Evolutionary conservation across 208 protist species (phyloP).

Genomic region (Phytomonas francai): DNA sequence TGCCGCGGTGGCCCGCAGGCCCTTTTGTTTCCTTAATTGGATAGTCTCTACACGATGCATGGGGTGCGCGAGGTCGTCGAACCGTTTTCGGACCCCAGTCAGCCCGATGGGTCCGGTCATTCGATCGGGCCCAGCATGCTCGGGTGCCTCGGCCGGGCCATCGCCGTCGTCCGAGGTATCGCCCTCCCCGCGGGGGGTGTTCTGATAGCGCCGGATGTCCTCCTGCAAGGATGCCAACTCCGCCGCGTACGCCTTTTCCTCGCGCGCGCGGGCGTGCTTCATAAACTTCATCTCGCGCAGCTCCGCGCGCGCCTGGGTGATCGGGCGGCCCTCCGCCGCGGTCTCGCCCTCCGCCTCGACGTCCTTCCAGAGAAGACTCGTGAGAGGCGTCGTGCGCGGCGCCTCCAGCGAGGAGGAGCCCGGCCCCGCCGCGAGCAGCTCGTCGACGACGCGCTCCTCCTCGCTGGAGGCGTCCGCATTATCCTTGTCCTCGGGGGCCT

Average conservation of each 20-base stretch:
- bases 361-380: conserved; percentile 42
- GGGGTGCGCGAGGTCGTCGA: conserved; percentile 14
- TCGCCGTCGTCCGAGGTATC: not conserved
- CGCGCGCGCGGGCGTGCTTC: conserved; percentile 61
- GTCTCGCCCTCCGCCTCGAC: conserved; percentile 12
- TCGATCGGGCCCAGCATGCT: conserved; percentile 5
- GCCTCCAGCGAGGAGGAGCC: not conserved
- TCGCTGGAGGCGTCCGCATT: conserved; percentile 40
- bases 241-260: conserved; percentile 49
- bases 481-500: conserved; percentile 65
- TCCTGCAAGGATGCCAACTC: conserved; percentile 41
- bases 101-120: not conserved
- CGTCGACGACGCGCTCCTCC: conserved; percentile 81
- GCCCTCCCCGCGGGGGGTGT: not conserved
- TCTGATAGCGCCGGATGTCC: conserved; percentile 35
- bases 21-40: conserved; percentile 30
- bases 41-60: conserved; percentile 33
- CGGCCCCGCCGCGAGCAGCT: conserved; percentile 40
- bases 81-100: not conserved
- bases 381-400: conserved; percentile 7
- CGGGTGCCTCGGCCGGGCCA: not conserved
- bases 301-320: conserved; percentile 58
- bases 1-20: conserved; percentile 24
- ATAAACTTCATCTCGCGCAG: conserved; percentile 83
- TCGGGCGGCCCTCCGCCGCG: conserved; percentile 21